Conservation (phyloP, 2,329 filamentous ascomycete species). For the Ophiostoma ips region DNA sequence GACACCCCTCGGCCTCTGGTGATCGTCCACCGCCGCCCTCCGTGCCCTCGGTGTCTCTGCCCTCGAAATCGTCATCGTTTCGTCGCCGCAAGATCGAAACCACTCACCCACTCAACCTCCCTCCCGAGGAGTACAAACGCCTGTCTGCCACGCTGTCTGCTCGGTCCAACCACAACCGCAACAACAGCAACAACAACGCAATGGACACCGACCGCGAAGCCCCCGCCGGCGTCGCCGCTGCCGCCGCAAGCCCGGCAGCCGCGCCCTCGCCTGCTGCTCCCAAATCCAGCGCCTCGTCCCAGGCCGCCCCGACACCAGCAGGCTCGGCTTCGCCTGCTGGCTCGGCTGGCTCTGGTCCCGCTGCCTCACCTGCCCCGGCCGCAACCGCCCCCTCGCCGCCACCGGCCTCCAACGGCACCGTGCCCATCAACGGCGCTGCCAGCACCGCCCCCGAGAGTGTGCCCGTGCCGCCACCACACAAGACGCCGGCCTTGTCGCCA, state of each 20-base stretch:
- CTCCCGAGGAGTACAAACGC: constrained; percentile 74
- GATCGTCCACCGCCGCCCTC: constrained; percentile 3
- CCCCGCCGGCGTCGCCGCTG: constrained; percentile 23
- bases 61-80: constrained; percentile 24
- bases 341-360: too few relatives aligned
- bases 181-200: constrained; percentile 44
- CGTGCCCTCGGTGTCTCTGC: constrained; percentile 20
- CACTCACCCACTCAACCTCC: constrained; percentile 78
- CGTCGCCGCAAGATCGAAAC: constrained; percentile 45
- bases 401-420: constrained; percentile 19
- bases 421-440: constrained; percentile 34
- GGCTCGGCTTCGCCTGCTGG: neutral
- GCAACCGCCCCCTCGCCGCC: neutral
- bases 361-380: neutral
- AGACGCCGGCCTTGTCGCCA: constrained; percentile 47
- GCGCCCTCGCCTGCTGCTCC: constrained; percentile 22
- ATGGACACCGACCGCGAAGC: constrained; percentile 68
- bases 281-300: neutral
- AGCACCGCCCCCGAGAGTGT: constrained; percentile 22
- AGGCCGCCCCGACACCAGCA: neutral
- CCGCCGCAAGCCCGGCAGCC: constrained; percentile 26
- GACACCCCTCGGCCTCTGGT: neutral
- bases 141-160: constrained; percentile 32
- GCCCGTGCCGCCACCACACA: constrained; percentile 60
- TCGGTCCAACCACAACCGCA: constrained; percentile 43